Evolutionary conservation across 768 basidiomycete genomes (phyloP), one percentile per base, ranked within the genome.

Genomic region (Auricularia sp.): DNA sequence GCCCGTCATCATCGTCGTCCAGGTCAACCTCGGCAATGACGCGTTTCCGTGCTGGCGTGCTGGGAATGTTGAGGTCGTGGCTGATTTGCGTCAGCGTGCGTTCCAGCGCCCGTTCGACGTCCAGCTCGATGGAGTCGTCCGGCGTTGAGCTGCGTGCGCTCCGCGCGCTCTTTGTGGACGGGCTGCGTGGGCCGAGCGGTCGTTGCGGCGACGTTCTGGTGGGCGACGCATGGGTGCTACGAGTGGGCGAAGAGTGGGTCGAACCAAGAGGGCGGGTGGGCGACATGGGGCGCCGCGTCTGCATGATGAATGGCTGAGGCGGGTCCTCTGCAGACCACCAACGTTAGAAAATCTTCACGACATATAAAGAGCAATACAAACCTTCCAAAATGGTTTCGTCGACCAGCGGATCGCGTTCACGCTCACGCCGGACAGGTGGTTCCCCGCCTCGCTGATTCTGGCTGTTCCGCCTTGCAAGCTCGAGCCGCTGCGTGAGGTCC

Each of bases 381-480:
- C 90, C 89, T 84, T 92, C 90, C 69, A 89, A 89, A 68, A 92
- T 90, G 2, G 85, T 89, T 35, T 83, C 83, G 68, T 88, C 86
- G 16, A 81, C 71, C 18, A 36, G n/a, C 16, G 24, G 14, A 10
- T 51, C 42, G 47, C 24, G 29, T 10, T 37, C 21, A 16, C 7
- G 44, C 35, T 36, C 63, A 0, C 51, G 44, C 42, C 16, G n/a
- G 51, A 54, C 45, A 3, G 83, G 79, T 2, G 39, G 39, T 61
- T 73, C 71, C 61, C 81, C 81, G 18, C 79, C 81, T 65, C 83
- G 81, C 69, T 93, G 92, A 73, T 82, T 89, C 70, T 87, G 81
- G 72, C 92, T 92, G 72, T 97, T 97, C 68, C 83, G 83, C 66
- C 91, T 79, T 4, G 94, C 94, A 61, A 96, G 77, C 67, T 91